These are phyloP conservation scores for Phyllosticta citrichinensis DNA, from an alignment of 2,329 filamentous ascomycete genomes.

Conservation along the genomic window DNA sequence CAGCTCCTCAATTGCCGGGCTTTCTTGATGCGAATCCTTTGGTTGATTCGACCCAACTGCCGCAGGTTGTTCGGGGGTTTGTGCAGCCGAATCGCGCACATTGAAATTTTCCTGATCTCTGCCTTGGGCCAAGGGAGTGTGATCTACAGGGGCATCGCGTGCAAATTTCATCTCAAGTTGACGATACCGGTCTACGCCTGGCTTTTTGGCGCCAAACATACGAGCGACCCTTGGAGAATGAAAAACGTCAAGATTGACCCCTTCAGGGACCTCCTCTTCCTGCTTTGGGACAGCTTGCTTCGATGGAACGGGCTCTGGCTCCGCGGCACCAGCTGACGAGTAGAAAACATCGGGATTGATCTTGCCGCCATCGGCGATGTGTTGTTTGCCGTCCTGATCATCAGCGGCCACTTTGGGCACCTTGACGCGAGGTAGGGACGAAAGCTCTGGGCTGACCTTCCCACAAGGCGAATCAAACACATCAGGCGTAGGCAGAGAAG, in stretches of 20 bases:
- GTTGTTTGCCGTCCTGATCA: constrained; percentile 33
- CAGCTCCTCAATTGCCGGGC: constrained; percentile 35
- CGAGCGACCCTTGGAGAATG: constrained; percentile 49
- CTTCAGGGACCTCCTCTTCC: constrained; percentile 42
- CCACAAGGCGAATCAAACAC: constrained; percentile 45
- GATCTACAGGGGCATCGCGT: constrained; percentile 26
- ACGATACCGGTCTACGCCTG: constrained; percentile 3
- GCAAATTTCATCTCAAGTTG: constrained; percentile 25
- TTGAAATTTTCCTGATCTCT: constrained; percentile 30
- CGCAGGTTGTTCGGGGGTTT: background rate
- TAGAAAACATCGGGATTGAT: constrained; percentile 50
- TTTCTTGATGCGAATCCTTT: background rate
- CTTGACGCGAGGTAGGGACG: constrained; percentile 45
- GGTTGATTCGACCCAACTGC: constrained; percentile 10
- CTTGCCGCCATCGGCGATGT: constrained; percentile 28
- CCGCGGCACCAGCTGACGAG: constrained; percentile 19
- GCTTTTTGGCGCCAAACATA: constrained; percentile 37
- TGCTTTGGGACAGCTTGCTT: constrained; percentile 21
- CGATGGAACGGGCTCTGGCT: constrained; percentile 21
- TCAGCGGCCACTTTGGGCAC: constrained; percentile 43
- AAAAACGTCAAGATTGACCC: constrained; percentile 52
- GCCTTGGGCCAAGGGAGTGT: constrained; percentile 25
- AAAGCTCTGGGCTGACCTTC: constrained; percentile 37
- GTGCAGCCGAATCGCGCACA: constrained; percentile 14
- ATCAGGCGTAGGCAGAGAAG: constrained; percentile 40